phyloP scores from a whole-genome alignment of 2,329 filamentous ascomycete species.

The Aspergillus versicolor region DNA sequence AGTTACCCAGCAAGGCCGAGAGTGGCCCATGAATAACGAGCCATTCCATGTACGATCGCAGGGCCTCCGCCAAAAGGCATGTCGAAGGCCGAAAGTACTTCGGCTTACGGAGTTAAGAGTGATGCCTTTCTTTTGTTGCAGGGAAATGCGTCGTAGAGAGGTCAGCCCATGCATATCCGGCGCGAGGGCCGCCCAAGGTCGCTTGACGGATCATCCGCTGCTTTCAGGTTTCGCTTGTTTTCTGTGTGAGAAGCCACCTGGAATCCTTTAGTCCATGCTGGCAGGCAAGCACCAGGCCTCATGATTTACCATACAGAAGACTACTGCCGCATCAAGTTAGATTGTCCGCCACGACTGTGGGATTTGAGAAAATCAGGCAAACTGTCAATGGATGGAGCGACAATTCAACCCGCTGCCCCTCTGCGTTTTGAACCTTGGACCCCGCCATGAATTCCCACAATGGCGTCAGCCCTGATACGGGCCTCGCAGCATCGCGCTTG shows the following conservation, averaged over 20 bases:
- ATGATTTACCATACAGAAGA: conserved; percentile 22
- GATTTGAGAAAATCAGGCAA: not conserved
- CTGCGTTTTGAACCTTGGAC: not conserved
- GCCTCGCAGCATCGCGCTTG: not conserved
- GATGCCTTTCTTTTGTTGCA: not conserved
- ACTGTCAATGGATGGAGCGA: not conserved
- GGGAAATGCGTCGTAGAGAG: not conserved
- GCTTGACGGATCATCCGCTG: conserved; percentile 15
- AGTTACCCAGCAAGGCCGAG: not conserved
- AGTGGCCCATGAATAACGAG: not conserved
- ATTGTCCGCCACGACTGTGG: not conserved
- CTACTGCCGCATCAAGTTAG: conserved; percentile 15
- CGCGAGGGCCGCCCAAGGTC: conserved; percentile 1
- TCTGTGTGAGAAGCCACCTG: conserved; percentile 11
- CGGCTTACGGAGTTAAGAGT: not conserved
- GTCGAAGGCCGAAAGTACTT: not conserved
- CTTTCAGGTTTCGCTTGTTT: conserved; percentile 3
- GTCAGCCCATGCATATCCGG: conserved; percentile 2
- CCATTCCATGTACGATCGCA: not conserved
- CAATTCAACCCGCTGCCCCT: conserved; percentile 1
- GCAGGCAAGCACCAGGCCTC: conserved; percentile 7
- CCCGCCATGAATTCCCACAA: not conserved
- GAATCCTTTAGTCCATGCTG: not conserved
- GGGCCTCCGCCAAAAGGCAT: no score
- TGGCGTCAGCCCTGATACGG: conserved; percentile 2